Evolutionary conservation across 1,284 basidiomycete species (phyloP).

Genomic region (Moesziomyces parantarcticus): DNA sequence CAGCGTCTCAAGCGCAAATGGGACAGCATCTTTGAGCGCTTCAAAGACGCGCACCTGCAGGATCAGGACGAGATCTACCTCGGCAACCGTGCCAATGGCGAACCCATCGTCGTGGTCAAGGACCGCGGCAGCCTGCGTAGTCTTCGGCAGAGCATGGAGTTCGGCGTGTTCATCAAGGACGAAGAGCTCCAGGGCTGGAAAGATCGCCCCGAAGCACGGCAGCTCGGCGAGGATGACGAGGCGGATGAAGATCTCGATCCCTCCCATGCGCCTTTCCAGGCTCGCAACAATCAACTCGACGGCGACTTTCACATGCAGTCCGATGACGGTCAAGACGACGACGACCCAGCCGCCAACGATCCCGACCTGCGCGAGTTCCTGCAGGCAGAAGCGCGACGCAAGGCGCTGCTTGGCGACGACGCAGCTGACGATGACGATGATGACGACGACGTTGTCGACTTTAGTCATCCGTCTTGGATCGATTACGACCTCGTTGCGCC

Average conservation of each 20-base stretch:
- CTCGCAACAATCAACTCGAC: not conserved
- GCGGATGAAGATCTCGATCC: slow-evolving; percentile 30
- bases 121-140: slow-evolving; percentile 58
- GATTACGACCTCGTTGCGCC: not conserved
- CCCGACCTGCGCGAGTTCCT: slow-evolving; percentile 54
- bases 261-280: slow-evolving; percentile 4
- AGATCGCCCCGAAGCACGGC: slow-evolving; percentile 25
- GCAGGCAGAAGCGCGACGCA: slow-evolving; percentile 42
- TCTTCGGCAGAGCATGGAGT: slow-evolving; percentile 45
- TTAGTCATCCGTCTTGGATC: slow-evolving; percentile 30
- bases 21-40: slow-evolving; percentile 63
- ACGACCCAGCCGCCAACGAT: slow-evolving; percentile 37
- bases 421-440: slow-evolving; percentile 20
- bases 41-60: slow-evolving; percentile 62
- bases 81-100: slow-evolving; percentile 49
- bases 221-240: slow-evolving; percentile 17
- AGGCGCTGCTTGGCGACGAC: slow-evolving; percentile 22
- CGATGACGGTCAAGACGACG: slow-evolving; percentile 17
- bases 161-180: slow-evolving; percentile 63
- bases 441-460: slow-evolving; percentile 40
- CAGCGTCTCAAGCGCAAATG: slow-evolving; percentile 61
- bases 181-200: slow-evolving; percentile 55
- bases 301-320: slow-evolving; percentile 17
- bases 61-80: slow-evolving; percentile 66
- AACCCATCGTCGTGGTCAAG: slow-evolving; percentile 53